Evolutionary conservation across 2,329 filamentous ascomycete species (phyloP), one percentile per base, ranked within the genome.

Genomic region (Claviceps paspali): DNA sequence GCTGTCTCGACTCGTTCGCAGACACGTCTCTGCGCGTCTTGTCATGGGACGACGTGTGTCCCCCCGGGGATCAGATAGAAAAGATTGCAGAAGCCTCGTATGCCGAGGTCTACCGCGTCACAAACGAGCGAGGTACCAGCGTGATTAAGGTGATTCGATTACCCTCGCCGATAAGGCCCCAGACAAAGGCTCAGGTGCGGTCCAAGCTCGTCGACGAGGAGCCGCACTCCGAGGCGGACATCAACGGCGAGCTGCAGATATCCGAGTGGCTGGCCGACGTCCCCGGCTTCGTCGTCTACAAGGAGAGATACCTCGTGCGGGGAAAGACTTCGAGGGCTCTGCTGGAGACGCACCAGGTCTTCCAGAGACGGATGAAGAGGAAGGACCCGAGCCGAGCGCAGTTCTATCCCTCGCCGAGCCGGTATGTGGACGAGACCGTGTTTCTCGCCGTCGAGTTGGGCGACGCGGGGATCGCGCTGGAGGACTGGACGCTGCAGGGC

Each of bases 11-110:
- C n/a, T 38, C 26, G 11, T 10, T 31, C 15, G 33, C 41, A 3
- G 50, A 53, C 29, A 36, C 44, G 5, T 43, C 47, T 6, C 52
- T 71, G 12, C 61, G 64, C 3, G 47, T 64, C 5, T 53, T 76
- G 29, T 60, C 62, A 1, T 79, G 75, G 74, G 54, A 63, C 22
- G 71, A 77, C 36, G 61, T 79, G 22, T 73, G 73, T 34, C 66
- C 68, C 0, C 55, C 61, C 0, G 64, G 61, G 12, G 66, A 70
- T 47, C 53, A 54, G 26, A 72, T 79, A 34, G 62, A 64, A 30
- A 79, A 79, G 54, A 79, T 79, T 35, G 74, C 75, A 8, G 75
- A 79, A 50, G 74, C 75, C 5, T 79, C 75, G 2, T 79, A 71
- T 45, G 73, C 75, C 5, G 75, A 79, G 49, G 73, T 79, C 8